Base-by-base conservation (phyloP, 768 basidiomycete genomes). In the Suillus subalutaceus region DNA sequence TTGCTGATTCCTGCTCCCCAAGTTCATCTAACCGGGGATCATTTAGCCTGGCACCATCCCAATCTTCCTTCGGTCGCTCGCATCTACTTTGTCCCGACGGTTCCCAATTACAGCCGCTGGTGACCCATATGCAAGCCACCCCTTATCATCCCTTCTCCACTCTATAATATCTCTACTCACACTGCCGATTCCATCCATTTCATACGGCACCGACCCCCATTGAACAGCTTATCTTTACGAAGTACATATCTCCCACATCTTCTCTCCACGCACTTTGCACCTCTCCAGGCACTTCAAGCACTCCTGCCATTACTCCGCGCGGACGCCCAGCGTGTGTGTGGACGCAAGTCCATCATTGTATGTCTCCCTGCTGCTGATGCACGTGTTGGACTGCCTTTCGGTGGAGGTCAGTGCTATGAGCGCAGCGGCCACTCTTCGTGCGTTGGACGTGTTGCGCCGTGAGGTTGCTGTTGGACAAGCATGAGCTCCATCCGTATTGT, bases 61-160 rank as follows among this genome's bases (percentile, higher is more conserved):
- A 0, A 81, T 87, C 55, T 96, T 96, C 81, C 81, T 96, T 50
- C 89, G 94, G 63, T 94, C 93, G 9, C 80, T 96, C 46, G 83
- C 88, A 3, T 90, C 94, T 0, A 88, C 92, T 0, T 83, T 96
- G 10, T 90, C 91, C 20, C 89, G 93, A 68, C 86, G 88, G 58
- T 96, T 94, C 79, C 94, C 94, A 4, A 85, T 93, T 69, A 88
- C 85, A 41, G 77, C 88, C 8, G 80, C 91, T 3, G 94, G 94
- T 32, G 95, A 96, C 75, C 94, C 94, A 2, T 92, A 89, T 74
- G 86, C 84, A 30, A n/a, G 82, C 89, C 0, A 86, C 89, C 30
- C 80, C 87, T 35, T 77, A 88, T 20, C 84, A 88, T 72, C 88
- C 91, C 87, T 91, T 75, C 82, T 96, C 53, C 88, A 92, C 68